Percentiles rank a stretch among this genome's conserved stretches.
Evolutionary conservation across 768 basidiomycete genomes (phyloP).

Genomic region (Tulasnella sp.): DNA sequence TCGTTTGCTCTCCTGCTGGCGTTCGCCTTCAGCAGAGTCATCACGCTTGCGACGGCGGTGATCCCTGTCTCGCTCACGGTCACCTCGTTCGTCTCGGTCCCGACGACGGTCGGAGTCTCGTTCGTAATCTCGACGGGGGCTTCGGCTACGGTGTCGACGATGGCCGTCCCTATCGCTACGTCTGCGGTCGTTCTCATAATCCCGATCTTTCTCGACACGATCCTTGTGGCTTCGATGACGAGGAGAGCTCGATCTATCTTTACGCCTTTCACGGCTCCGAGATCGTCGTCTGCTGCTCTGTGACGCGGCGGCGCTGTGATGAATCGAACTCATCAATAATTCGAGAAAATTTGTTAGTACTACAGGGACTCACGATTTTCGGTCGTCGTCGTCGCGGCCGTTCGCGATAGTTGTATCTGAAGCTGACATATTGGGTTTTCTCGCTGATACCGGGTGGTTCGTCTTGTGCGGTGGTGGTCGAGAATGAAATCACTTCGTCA

Average conservation of each 20-base stretch:
- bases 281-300: slow-evolving; percentile 69
- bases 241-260: slow-evolving; percentile 44
- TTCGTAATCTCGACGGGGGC: slow-evolving; percentile 37
- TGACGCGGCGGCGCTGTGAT: slow-evolving; percentile 71
- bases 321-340: background rate
- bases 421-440: background rate
- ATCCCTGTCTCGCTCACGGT: slow-evolving; percentile 44
- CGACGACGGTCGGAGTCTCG: slow-evolving; percentile 39
- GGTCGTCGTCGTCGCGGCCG: slow-evolving; percentile 1
- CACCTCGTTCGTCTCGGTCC: slow-evolving; percentile 36
- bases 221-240: slow-evolving; percentile 47
- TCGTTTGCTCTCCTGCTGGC: slow-evolving; percentile 15
- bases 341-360: background rate
- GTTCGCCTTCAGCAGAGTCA: slow-evolving; percentile 38
- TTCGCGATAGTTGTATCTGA: background rate
- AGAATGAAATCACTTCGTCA: background rate
- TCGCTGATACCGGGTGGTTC: background rate
- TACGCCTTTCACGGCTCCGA: slow-evolving; percentile 48
- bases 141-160: slow-evolving; percentile 29
- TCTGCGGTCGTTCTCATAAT: slow-evolving; percentile 29
- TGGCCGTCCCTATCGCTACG: slow-evolving; percentile 21
- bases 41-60: slow-evolving; percentile 58
- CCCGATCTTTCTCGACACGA: slow-evolving; percentile 33
- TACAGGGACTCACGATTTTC: slow-evolving; percentile 14
- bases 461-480: background rate